phyloP scores from a whole-genome alignment of 495 filamentous ascomycete species.

The Lasiosphaeria miniovina region DNA sequence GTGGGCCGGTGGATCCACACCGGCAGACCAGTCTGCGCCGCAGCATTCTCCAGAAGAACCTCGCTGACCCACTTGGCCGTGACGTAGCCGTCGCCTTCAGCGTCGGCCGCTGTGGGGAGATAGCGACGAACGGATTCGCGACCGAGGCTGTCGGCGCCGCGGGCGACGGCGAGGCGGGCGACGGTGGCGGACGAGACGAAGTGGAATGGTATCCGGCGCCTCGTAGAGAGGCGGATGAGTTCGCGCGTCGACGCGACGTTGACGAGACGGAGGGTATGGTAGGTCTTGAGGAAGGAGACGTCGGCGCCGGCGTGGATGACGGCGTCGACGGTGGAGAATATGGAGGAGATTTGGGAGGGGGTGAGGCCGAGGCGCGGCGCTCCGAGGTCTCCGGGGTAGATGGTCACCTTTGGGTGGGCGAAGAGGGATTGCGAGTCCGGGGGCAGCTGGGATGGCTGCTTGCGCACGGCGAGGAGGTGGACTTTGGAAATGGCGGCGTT shows the following conservation, averaged over 20 bases:
- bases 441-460: conserved; percentile 12
- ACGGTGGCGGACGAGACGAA: not conserved
- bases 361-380: conserved; percentile 41
- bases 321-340: conserved; percentile 36
- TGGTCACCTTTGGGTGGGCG: conserved; percentile 28
- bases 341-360: conserved; percentile 11
- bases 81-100: not conserved
- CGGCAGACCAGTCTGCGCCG: not conserved
- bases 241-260: conserved; percentile 45
- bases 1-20: not conserved
- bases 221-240: not conserved
- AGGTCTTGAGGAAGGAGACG: conserved; percentile 48
- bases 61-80: not conserved
- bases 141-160: not conserved
- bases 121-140: not conserved
- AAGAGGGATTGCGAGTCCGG: conserved; percentile 25
- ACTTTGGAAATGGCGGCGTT: conserved; percentile 11
- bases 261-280: conserved; percentile 34
- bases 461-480: conserved; percentile 26
- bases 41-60: not conserved
- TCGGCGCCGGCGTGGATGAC: conserved; percentile 56
- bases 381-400: conserved; percentile 41
- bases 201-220: not conserved
- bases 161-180: not conserved
- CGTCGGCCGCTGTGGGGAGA: not conserved